phyloP scores from a whole-genome alignment of 139 green algal genomes.

The Chlorella vulgaris region DNA sequence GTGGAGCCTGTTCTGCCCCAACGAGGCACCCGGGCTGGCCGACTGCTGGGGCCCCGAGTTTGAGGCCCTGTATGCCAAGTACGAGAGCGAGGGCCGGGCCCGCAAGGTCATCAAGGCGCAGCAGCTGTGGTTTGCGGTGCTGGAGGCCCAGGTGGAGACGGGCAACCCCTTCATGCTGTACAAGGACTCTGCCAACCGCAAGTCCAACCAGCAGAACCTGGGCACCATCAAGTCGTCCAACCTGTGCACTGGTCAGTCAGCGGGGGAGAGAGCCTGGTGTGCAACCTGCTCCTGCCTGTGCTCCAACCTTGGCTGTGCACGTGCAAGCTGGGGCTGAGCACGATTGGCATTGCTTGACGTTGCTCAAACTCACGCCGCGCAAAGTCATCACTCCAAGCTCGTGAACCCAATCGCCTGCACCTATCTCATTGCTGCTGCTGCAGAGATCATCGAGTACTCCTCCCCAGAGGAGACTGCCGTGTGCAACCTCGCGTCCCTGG shows the following conservation, averaged over 20 bases:
- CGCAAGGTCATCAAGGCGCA: slow-evolving; percentile 86
- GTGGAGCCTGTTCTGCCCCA: slow-evolving; percentile 98
- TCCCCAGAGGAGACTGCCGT: slow-evolving; percentile 95
- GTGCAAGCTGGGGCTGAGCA: no score
- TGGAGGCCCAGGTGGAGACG: slow-evolving; percentile 98
- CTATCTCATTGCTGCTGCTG: background rate
- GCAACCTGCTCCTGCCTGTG: no score
- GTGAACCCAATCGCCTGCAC: no score
- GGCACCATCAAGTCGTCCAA: slow-evolving; percentile 99
- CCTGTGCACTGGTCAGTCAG: slow-evolving; percentile 85
- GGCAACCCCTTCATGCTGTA: slow-evolving; percentile 99
- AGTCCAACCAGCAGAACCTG: slow-evolving; percentile 97
- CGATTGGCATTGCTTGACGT: no score
- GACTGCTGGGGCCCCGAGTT: slow-evolving; percentile 96
- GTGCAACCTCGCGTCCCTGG: slow-evolving; percentile 99
- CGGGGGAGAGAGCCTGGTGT: no score
- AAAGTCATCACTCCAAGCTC: no score
- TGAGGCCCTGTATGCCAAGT: slow-evolving; percentile 85
- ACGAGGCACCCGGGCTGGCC: slow-evolving; percentile 93
- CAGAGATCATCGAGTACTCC: slow-evolving; percentile 98
- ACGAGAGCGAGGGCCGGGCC: slow-evolving; percentile 74
- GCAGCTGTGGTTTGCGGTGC: slow-evolving; percentile 98
- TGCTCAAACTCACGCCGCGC: no score
- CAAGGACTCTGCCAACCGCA: slow-evolving; percentile 98
- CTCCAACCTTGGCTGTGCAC: no score